Evolutionary conservation across 139 green algal species (phyloP).

Genomic region (Closterium sp.): DNA sequence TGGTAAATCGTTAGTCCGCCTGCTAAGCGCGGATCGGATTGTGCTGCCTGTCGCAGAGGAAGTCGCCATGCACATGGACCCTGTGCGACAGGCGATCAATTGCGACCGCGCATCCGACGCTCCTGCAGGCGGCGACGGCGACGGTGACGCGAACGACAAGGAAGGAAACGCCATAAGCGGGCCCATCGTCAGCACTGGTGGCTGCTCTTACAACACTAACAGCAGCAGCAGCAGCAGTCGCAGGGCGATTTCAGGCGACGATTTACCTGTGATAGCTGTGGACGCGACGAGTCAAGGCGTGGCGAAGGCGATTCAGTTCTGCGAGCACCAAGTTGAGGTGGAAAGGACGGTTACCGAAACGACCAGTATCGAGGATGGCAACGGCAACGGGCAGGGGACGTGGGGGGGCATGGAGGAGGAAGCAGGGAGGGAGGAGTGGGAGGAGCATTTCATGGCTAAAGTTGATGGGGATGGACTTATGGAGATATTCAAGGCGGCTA

Average conservation of each 20-base stretch:
- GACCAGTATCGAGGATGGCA: background rate
- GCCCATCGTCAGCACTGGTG: too few relatives aligned
- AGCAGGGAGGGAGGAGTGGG: background rate
- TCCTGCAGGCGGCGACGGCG: background rate
- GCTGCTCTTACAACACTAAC: background rate
- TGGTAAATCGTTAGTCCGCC: background rate
- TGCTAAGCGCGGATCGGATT: background rate
- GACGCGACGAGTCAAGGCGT: background rate
- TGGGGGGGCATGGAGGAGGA: background rate
- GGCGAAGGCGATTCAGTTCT: background rate
- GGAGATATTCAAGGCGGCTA: background rate
- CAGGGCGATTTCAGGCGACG: background rate
- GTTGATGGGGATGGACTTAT: background rate
- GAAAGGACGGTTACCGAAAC: background rate
- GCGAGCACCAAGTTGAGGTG: background rate
- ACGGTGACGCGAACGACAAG: background rate
- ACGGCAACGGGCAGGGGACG: background rate
- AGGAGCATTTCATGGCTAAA: background rate
- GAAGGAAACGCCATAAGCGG: too few relatives aligned
- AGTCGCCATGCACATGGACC: background rate
- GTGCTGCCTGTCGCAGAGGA: background rate
- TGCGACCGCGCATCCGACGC: background rate
- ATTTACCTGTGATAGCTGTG: background rate
- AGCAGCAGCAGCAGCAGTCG: background rate
- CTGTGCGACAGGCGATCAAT: background rate